Conservation (phyloP, 2,329 filamentous ascomycete genomes). For the Aspergillus ochraceoroseus region DNA sequence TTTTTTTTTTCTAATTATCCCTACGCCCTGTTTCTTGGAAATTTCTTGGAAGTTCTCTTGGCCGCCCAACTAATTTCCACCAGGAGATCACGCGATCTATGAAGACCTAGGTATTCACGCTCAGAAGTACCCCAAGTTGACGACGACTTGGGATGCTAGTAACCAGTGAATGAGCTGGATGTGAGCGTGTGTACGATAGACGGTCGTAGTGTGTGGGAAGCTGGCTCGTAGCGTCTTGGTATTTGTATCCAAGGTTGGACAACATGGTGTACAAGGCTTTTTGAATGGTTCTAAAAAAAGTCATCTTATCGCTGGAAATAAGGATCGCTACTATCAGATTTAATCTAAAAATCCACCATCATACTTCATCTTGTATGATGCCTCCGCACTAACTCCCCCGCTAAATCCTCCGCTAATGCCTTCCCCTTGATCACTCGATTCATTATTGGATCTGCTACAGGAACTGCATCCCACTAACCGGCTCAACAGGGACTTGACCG, state of each 20-base stretch:
- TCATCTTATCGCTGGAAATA: not conserved
- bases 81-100: slow-evolving; percentile 58
- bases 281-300: not conserved
- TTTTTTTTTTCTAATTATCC: not conserved
- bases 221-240: slow-evolving; percentile 1
- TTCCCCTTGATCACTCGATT: slow-evolving; percentile 2
- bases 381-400: no score
- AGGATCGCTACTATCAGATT: no score
- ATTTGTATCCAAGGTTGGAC: no score
- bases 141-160: slow-evolving; percentile 53
- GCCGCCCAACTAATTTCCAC: slow-evolving; percentile 1
- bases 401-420: slow-evolving; percentile 7
- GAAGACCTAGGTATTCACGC: slow-evolving; percentile 55
- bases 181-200: not conserved
- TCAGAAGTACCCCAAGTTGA: slow-evolving; percentile 60
- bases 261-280: no score
- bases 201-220: no score
- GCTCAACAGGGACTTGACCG: no score
- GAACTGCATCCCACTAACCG: not conserved
- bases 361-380: no score
- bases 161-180: slow-evolving; percentile 2
- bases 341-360: no score
- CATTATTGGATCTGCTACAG: slow-evolving; percentile 8
- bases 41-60: not conserved
- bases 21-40: no score